phyloP scores from a whole-genome alignment of 805 yeast species.

The Yueomyces sp. region DNA sequence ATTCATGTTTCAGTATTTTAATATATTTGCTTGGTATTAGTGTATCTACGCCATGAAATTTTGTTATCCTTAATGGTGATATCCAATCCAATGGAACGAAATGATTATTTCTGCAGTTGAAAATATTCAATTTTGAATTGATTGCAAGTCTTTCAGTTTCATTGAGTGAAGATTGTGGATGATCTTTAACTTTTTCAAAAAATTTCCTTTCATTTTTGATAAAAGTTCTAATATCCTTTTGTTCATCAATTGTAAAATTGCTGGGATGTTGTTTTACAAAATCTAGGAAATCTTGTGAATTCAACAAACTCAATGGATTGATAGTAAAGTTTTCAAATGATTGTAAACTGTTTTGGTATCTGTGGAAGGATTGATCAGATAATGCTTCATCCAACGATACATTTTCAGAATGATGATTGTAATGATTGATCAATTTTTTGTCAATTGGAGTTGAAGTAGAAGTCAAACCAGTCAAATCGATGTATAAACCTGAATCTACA shows the following conservation, averaged over 20 bases:
- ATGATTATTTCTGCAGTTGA: constrained; percentile 52
- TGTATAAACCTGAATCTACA: constrained; percentile 53
- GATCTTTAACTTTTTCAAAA: constrained; percentile 1
- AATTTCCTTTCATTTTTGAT: constrained; percentile 3
- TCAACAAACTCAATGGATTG: constrained; percentile 2
- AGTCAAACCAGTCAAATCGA: constrained; percentile 59
- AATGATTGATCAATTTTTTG: constrained; percentile 2
- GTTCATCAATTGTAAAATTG: constrained; percentile 4
- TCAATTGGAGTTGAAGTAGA: constrained; percentile 24
- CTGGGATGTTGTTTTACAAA: constrained; percentile 5
- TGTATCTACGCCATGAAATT: constrained; percentile 48
- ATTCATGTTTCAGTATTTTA: constrained; percentile 36
- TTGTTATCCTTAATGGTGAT: constrained; percentile 36
- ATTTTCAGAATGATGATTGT: not conserved
- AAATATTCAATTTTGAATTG: constrained; percentile 23
- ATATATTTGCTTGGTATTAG: constrained; percentile 39
- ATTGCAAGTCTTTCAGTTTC: constrained; percentile 24
- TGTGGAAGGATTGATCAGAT: not conserved
- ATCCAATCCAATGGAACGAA: constrained; percentile 35
- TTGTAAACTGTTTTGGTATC: no score
- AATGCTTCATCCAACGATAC: not conserved
- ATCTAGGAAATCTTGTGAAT: constrained; percentile 3
- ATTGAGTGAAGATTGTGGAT: constrained; percentile 11
- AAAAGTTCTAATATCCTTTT: constrained; percentile 4
- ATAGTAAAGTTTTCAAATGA: not conserved